Percentiles rank a stretch among this genome's conserved stretches.
phyloP scores from a whole-genome alignment of 768 basidiomycete species.

The Leccinum arenicola region DNA sequence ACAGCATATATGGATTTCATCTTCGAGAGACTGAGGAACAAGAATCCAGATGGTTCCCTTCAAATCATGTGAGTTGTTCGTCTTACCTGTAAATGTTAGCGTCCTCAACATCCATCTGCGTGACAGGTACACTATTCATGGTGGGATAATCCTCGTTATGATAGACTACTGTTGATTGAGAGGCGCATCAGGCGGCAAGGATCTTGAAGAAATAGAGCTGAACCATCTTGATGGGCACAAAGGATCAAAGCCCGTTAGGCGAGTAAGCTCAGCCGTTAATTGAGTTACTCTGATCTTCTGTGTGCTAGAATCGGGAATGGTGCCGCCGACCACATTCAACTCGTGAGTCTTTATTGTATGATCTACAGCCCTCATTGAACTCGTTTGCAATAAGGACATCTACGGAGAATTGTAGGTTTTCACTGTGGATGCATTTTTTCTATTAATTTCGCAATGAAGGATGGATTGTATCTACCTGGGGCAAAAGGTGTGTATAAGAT shows the following conservation, averaged over 20 bases:
- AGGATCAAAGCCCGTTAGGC: slow-evolving; percentile 78
- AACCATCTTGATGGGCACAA: slow-evolving; percentile 87
- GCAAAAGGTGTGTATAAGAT: slow-evolving; percentile 65
- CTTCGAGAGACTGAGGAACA: slow-evolving; percentile 73
- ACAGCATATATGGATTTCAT: slow-evolving; percentile 91
- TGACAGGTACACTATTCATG: slow-evolving; percentile 81
- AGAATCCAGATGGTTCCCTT: slow-evolving; percentile 86
- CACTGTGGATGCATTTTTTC: neutral
- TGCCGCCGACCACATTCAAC: slow-evolving; percentile 88
- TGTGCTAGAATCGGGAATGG: slow-evolving; percentile 81
- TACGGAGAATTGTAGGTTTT: slow-evolving; percentile 80
- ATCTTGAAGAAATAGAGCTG: slow-evolving; percentile 82
- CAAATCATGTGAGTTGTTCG: slow-evolving; percentile 73
- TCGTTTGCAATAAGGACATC: slow-evolving; percentile 65
- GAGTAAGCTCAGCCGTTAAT: slow-evolving; percentile 2
- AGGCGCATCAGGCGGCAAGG: slow-evolving; percentile 54
- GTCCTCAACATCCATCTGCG: neutral
- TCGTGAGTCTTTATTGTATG: slow-evolving; percentile 43
- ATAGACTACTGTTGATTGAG: neutral
- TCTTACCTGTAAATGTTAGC: neutral
- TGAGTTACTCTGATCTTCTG: slow-evolving; percentile 1
- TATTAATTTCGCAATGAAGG: slow-evolving; percentile 33
- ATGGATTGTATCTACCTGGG: slow-evolving; percentile 97
- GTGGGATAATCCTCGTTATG: slow-evolving; percentile 32
- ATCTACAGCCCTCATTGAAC: neutral